Evolutionary conservation across 192 early-diverging fungal genomes (phyloP), one percentile per base, ranked within the genome.

Genomic region (Phycomyces blakesleeanus): DNA sequence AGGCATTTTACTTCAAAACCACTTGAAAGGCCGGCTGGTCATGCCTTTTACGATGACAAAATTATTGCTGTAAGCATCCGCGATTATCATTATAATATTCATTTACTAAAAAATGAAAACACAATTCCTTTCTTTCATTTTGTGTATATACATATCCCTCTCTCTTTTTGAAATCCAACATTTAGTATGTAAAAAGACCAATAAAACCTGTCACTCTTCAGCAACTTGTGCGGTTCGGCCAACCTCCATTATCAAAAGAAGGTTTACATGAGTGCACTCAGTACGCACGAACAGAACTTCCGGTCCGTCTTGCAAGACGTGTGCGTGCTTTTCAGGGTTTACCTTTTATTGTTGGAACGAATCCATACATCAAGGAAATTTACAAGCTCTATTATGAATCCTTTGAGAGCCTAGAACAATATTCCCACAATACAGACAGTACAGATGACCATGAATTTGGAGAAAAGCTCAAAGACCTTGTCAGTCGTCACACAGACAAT

Each of bases 321-420:
- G 92, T 95, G 10, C 82, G 83, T 62, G 91, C 89, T 6, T 86
- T 97, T 53, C 91, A 97, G 73, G 89, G 84, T 50, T 79, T 96
- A 37, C 95, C 94, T 0, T 97, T 94, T 69, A 98, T 98, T 53
- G 94, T 98, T 37, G 96, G 93, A 58, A 92, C 92, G 51, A 98
- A 98, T 73, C 96, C 96, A 2, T 83, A 93, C 66, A 94, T 98
- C 56, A 79, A 87, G 41, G 76, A 78, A 40, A 85, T 96, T 14
- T 95, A 95, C 72, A 75, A 83, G 53, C 85, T 93, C 15, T 93
- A 92, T 64, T 85, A 82, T 59, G 83, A 89, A 55, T 89, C 92
- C 14, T 89, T 93, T 62, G 87, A 89, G 55, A 78, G 63, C 7
- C 73, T 97, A 3, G 79, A 81, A 14, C 69, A 78, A 0, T 86